phyloP scores from a whole-genome alignment of 768 basidiomycete genomes.

The Auricularia sp. region DNA sequence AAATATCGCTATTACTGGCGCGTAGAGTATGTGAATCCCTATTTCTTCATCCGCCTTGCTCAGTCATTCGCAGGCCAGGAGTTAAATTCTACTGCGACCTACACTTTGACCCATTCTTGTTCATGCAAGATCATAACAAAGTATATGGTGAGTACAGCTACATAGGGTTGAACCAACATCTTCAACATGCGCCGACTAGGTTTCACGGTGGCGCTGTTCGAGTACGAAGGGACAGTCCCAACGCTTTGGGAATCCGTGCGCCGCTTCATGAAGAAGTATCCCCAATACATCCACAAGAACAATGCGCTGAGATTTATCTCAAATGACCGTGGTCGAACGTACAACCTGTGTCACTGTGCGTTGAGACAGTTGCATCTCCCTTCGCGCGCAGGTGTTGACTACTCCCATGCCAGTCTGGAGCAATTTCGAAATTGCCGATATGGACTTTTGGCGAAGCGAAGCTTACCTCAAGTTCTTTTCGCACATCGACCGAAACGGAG shows the following conservation, averaged over 20 bases:
- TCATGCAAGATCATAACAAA: constrained; percentile 72
- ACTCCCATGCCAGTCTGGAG: constrained; percentile 59
- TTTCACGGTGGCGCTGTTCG: constrained; percentile 70
- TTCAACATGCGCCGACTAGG: constrained; percentile 26
- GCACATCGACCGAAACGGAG: constrained; percentile 65
- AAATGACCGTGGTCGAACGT: constrained; percentile 60
- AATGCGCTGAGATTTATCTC: constrained; percentile 69
- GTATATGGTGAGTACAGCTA: constrained; percentile 51
- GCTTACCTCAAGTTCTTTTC: constrained; percentile 79
- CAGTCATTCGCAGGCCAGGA: constrained; percentile 40
- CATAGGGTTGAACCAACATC: not conserved
- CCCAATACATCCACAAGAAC: constrained; percentile 46
- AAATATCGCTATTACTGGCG: constrained; percentile 85
- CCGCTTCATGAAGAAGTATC: constrained; percentile 56
- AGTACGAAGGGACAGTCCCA: constrained; percentile 72
- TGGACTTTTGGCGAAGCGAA: constrained; percentile 77
- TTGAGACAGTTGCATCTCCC: not conserved
- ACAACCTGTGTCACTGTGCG: constrained; percentile 69
- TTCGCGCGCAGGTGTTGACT: not conserved
- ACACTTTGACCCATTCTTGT: constrained; percentile 63
- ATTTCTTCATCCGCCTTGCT: not conserved
- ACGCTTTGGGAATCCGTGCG: constrained; percentile 69
- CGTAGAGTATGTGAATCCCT: constrained; percentile 52
- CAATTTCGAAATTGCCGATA: constrained; percentile 84
- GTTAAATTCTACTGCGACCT: constrained; percentile 77